Conservation (phyloP, 805 yeast genomes). For the Metschnikowia aberdeeniae region DNA sequence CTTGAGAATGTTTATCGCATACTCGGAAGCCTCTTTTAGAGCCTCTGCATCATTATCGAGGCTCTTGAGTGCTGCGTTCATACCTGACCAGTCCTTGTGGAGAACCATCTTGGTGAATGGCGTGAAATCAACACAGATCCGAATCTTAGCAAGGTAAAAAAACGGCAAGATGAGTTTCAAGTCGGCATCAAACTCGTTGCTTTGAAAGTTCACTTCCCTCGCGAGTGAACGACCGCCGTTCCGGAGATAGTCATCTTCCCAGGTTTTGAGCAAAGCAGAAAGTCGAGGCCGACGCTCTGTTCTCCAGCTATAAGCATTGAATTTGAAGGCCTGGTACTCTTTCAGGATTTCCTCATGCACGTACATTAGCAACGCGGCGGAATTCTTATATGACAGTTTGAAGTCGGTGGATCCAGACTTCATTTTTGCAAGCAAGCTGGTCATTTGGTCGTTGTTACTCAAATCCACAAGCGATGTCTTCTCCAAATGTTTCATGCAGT, state of each 20-base stretch:
- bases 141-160: slow-evolving; percentile 61
- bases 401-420: slow-evolving; percentile 33
- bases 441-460: slow-evolving; percentile 51
- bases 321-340: slow-evolving; percentile 26
- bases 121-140: slow-evolving; percentile 58
- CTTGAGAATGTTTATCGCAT: slow-evolving; percentile 55
- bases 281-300: slow-evolving; percentile 56
- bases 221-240: slow-evolving; percentile 62
- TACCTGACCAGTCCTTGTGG: slow-evolving; percentile 62
- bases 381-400: slow-evolving; percentile 44
- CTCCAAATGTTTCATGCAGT: slow-evolving; percentile 14
- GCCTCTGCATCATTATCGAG: slow-evolving; percentile 55
- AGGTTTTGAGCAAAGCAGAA: slow-evolving; percentile 53
- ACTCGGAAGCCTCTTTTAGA: slow-evolving; percentile 56
- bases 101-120: slow-evolving; percentile 60
- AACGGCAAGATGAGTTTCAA: slow-evolving; percentile 65
- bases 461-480: slow-evolving; percentile 42
- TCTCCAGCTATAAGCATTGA: slow-evolving; percentile 61
- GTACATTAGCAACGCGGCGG: slow-evolving; percentile 56
- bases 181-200: slow-evolving; percentile 51
- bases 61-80: slow-evolving; percentile 51
- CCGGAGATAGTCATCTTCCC: slow-evolving; percentile 62
- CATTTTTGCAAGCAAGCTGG: slow-evolving; percentile 44
- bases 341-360: slow-evolving; percentile 63
- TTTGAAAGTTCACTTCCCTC: slow-evolving; percentile 45